These are phyloP conservation scores for Trifolium repens DNA, from an alignment of 306 rosid species.

Conservation along the genomic window DNA sequence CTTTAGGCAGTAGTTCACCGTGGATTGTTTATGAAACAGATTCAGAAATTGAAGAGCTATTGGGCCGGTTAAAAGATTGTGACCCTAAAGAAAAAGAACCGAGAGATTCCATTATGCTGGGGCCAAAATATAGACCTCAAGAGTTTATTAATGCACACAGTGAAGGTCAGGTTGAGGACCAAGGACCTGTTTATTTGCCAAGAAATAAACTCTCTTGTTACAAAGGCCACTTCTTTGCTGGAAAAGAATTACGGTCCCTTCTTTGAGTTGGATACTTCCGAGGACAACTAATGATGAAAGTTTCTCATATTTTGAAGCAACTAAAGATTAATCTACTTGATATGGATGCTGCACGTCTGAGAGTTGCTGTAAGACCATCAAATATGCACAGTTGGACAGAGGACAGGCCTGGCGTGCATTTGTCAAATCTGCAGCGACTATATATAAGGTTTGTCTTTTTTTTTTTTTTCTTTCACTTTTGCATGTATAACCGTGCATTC, in stretches of 20 bases:
- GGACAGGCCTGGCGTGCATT: conserved; percentile 69
- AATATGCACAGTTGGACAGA: conserved; percentile 61
- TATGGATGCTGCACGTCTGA: conserved; percentile 88
- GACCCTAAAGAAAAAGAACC: conserved; percentile 80
- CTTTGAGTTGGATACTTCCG: conserved; percentile 56
- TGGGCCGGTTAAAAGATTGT: conserved; percentile 66
- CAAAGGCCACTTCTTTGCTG: conserved; percentile 74
- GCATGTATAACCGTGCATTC: too few relatives aligned
- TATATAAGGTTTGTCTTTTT: too few relatives aligned
- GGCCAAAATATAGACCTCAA: conserved; percentile 70
- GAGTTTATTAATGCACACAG: conserved; percentile 48
- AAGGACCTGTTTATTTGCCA: conserved; percentile 41
- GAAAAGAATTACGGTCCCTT: conserved; percentile 77
- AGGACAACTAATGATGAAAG: conserved; percentile 59
- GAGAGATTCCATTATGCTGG: conserved; percentile 74
- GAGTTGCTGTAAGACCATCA: conserved; percentile 75
- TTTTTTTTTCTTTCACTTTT: too few relatives aligned
- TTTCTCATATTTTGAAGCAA: conserved; percentile 67
- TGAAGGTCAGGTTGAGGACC: conserved; percentile 55
- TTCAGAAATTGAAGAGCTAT: conserved; percentile 69
- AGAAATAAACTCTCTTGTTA: conserved; percentile 19
- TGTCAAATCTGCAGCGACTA: too few relatives aligned
- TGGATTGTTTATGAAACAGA: conserved; percentile 80
- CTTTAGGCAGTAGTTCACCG: conserved; percentile 49
- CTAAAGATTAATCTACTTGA: conserved; percentile 73